A percentile compares a stretch with the other conserved stretches of the same genome.
Conservation (phyloP, 257 asterid species). For the Penstemon barbatus region DNA sequence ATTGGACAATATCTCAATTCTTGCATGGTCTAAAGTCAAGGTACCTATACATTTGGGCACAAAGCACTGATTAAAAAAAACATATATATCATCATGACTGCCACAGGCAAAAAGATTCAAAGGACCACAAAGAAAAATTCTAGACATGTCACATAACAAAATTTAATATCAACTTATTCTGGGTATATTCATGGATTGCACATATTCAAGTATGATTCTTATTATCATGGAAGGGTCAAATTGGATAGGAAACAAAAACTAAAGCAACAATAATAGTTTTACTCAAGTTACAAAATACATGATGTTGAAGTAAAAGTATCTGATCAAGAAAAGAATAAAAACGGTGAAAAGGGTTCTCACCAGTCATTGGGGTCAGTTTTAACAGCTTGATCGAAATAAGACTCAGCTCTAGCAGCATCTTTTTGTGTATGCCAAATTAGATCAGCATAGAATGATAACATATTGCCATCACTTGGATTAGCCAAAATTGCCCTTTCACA, state of each 20-base stretch:
- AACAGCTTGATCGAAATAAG: constrained; percentile 81
- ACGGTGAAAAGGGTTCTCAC: constrained; percentile 33
- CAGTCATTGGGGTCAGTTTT: constrained; percentile 76
- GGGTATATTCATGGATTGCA: neutral
- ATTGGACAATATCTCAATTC: constrained; percentile 2
- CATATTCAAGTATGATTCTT: neutral
- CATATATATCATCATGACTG: neutral
- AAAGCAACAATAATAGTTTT: neutral
- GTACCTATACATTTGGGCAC: constrained; percentile 10
- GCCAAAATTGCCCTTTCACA: constrained; percentile 78
- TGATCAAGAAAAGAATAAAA: constrained; percentile 16
- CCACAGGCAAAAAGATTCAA: constrained; percentile 15
- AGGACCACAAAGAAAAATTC: constrained; percentile 25
- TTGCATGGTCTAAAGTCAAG: neutral
- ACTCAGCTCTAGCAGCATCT: constrained; percentile 67
- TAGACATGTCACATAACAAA: constrained; percentile 12
- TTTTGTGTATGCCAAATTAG: constrained; percentile 73
- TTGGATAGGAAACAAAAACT: neutral
- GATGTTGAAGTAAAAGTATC: constrained; percentile 14
- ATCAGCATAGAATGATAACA: constrained; percentile 82
- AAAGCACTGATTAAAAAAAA: constrained; percentile 7
- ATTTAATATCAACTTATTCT: constrained; percentile 1
- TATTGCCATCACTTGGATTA: constrained; percentile 65
- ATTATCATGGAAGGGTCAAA: neutral
- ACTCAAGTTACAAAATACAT: neutral